phyloP scores from a whole-genome alignment of 495 filamentous ascomycete species.

The Trichoderma asperelloides region DNA sequence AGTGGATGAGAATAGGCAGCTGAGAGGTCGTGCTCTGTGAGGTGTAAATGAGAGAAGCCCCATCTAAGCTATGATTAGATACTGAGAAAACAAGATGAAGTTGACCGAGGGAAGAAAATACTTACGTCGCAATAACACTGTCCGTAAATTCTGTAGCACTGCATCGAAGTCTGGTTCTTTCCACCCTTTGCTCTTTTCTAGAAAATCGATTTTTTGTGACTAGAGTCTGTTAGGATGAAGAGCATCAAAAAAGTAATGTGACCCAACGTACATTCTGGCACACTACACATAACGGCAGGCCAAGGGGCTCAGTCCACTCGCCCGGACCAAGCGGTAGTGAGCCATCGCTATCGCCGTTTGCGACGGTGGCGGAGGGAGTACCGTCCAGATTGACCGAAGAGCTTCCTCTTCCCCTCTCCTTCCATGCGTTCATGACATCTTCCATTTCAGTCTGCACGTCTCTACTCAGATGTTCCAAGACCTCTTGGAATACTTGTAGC shows the following conservation, averaged over 20 bases:
- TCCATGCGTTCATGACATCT: conserved; percentile 62
- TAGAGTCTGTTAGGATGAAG: conserved; percentile 31
- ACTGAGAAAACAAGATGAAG: not conserved
- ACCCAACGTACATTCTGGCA: conserved; percentile 69
- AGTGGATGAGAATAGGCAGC: conserved; percentile 75
- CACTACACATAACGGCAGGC: conserved; percentile 82
- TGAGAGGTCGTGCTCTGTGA: conserved; percentile 70
- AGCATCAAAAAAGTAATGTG: not conserved
- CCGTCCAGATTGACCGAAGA: conserved; percentile 41
- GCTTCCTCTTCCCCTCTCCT: conserved; percentile 47
- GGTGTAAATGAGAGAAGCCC: conserved; percentile 85
- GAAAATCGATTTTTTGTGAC: conserved; percentile 80
- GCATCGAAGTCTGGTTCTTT: conserved; percentile 92
- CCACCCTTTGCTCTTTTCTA: conserved; percentile 84
- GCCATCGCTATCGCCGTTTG: conserved; percentile 48
- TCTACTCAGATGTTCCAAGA: conserved; percentile 64
- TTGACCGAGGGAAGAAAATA: not conserved
- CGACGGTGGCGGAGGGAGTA: conserved; percentile 25
- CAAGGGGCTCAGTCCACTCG: conserved; percentile 89
- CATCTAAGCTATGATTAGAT: conserved; percentile 48
- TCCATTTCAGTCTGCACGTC: conserved; percentile 75
- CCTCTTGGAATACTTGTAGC: conserved; percentile 69
- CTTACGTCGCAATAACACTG: conserved; percentile 77
- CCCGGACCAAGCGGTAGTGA: conserved; percentile 76
- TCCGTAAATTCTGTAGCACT: conserved; percentile 79